Percentiles rank a stretch among this genome's conserved stretches.
Evolutionary conservation across 2,329 filamentous ascomycete species (phyloP).

Genomic region (Colletotrichum echinochloae): DNA sequence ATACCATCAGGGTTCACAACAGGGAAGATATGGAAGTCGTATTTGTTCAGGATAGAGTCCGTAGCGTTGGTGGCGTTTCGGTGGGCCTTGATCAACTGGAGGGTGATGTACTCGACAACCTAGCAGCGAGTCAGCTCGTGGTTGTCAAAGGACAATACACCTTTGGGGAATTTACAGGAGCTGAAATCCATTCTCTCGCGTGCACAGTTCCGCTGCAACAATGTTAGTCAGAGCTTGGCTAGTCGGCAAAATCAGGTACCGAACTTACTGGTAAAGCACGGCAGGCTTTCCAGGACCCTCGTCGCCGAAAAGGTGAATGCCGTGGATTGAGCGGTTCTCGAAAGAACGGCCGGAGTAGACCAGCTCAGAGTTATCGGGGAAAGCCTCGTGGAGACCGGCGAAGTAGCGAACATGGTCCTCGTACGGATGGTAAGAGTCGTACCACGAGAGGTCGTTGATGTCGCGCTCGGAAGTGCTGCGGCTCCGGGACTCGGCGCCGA

Average conservation of each 20-base stretch:
- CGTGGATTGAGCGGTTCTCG: constrained; percentile 66
- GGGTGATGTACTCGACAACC: constrained; percentile 60
- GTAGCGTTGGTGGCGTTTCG: constrained; percentile 51
- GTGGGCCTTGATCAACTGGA: constrained; percentile 56
- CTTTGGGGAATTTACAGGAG: constrained; percentile 57
- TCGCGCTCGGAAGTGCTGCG: constrained; percentile 40
- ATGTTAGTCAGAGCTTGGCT: background rate
- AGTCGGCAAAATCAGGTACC: background rate
- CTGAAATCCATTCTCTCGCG: constrained; percentile 66
- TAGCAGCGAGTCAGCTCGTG: constrained; percentile 21
- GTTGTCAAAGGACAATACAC: constrained; percentile 40
- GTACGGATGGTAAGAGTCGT: constrained; percentile 62
- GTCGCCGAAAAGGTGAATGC: constrained; percentile 62
- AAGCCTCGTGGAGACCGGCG: constrained; percentile 54
- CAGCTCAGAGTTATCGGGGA: constrained; percentile 60
- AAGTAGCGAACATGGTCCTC: constrained; percentile 62
- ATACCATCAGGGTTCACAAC: constrained; percentile 61
- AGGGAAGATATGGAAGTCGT: constrained; percentile 67
- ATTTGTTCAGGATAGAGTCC: constrained; percentile 61
- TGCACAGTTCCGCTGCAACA: constrained; percentile 57
- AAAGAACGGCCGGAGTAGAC: constrained; percentile 59
- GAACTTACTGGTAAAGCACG: constrained; percentile 56
- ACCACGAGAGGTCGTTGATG: constrained; percentile 57
- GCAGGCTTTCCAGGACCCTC: constrained; percentile 59
- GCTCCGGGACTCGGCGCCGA: constrained; percentile 42